Evolutionary conservation across 805 yeast genomes (phyloP), one percentile per base, ranked within the genome.

Genomic region (Trichomonascus vanleenenianus): DNA sequence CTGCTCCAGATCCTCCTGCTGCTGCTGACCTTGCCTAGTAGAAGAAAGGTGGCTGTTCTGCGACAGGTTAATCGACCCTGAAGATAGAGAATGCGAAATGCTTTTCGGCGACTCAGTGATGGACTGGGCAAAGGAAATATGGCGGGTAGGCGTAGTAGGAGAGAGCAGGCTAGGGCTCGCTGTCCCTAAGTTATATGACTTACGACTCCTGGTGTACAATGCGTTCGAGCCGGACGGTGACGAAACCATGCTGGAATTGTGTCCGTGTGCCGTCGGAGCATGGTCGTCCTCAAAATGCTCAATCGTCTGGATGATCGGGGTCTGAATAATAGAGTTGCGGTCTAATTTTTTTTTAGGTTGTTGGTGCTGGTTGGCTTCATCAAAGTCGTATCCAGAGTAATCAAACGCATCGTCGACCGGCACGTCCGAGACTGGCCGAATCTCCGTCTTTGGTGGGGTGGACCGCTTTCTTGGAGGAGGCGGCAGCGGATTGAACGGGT

Each of bases 331-430:
- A 14, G 32, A 25, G 14, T 27, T 27, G 4, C 19, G 16, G 33
- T 39, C 41, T 8, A 22, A 22, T 8, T 22, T 22, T 22, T 22
- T 22, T 22, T 22, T 22, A 22, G 27, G 27, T 22, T 22, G 27
- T 22, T 22, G 27, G 8, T n/a, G n/a, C 4, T 27, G 12, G 11
- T 34, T 10, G 19, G 20, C 25, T 4, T 20, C 42, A 35, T 47
- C 48, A 36, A 35, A 36, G 27, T 45, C 22, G 43, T 50, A 46
- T 4, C 40, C 34, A 9, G 44, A 43, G 40, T 37, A 50, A 11
- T 43, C 43, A 25, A 50, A 50, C n/a, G 54, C 54, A 36, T 50
- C 54, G 42, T 50, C 54, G 6, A 50, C 52, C 8, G 51, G 50
- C n/a, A 50, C 15, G 32, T 43, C 44, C 7, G 52, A 44, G 7